A percentile compares a stretch with the other conserved stretches of the same genome.
Evolutionary conservation across 139 green algal species (phyloP).

Genomic region (Chlorella sp.): DNA sequence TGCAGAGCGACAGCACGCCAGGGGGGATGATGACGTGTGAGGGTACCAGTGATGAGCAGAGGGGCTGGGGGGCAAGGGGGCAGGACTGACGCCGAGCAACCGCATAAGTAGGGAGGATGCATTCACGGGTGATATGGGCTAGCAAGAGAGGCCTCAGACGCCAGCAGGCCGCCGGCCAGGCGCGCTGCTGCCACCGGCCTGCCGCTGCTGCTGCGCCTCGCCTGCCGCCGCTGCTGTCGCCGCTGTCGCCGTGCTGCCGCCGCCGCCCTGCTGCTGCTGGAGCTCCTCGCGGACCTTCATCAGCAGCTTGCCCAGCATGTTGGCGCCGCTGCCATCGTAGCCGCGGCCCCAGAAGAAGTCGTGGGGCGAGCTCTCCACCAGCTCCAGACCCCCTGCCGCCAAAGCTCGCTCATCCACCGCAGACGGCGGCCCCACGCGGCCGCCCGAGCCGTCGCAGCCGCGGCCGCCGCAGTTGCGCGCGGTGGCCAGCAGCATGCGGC

Average conservation of each 20-base stretch:
- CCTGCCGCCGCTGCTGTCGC: background rate
- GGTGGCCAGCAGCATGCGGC: conserved; percentile 80
- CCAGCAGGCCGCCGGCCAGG: background rate
- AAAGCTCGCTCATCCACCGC: background rate
- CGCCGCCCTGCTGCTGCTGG: conserved; percentile 2
- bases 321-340: conserved; percentile 81
- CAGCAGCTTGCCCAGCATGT: conserved; percentile 90
- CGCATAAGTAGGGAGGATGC: background rate
- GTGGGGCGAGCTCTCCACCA: conserved; percentile 85
- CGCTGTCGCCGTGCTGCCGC: background rate
- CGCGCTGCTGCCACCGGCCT: background rate
- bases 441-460: background rate
- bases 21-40: too few species aligned
- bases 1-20: too few species aligned
- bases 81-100: background rate
- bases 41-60: background rate
- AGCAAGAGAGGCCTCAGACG: background rate
- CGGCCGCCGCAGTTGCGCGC: conserved; percentile 63
- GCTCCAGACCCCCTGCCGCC: background rate
- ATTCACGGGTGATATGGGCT: background rate
- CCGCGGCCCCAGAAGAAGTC: conserved; percentile 95
- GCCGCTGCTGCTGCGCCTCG: background rate
- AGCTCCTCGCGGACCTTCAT: conserved; percentile 85
- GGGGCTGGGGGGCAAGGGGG: background rate
- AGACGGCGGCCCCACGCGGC: background rate